Evolutionary conservation across 176 grass and related monocot species (phyloP).

Genomic region (Triticum aestivum): DNA sequence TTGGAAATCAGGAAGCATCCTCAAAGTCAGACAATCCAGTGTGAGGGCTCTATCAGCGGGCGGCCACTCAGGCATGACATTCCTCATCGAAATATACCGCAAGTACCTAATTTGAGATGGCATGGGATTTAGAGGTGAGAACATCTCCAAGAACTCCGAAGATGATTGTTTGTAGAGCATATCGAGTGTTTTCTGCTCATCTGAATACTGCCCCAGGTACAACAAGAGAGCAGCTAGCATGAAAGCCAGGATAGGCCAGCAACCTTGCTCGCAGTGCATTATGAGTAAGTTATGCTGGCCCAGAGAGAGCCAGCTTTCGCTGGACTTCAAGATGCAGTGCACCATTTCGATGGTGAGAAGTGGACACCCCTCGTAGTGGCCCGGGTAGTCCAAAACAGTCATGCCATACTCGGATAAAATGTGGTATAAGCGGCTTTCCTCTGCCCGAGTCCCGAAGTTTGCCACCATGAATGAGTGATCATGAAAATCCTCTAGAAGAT

Average conservation of each 20-base stretch:
- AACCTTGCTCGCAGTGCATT: conserved; percentile 81
- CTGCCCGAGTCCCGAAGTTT: conserved; percentile 63
- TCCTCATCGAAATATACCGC: conserved; percentile 76
- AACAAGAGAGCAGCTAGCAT: conserved; percentile 83
- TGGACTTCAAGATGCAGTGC: conserved; percentile 79
- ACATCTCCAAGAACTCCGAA: conserved; percentile 62
- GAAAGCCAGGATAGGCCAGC: conserved; percentile 87
- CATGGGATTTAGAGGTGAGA: conserved; percentile 72
- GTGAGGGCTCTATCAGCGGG: conserved; percentile 71
- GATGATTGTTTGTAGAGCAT: conserved; percentile 93
- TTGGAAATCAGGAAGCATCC: conserved; percentile 74
- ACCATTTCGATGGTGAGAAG: conserved; percentile 88
- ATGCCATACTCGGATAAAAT: conserved; percentile 72
- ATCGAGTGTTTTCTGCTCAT: conserved; percentile 83
- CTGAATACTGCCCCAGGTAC: conserved; percentile 75
- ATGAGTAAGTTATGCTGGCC: conserved; percentile 62
- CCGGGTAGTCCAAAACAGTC: conserved; percentile 78
- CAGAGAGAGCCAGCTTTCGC: conserved; percentile 82
- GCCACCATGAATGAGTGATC: conserved; percentile 80
- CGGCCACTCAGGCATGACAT: conserved; percentile 85
- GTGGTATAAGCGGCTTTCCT: conserved; percentile 59
- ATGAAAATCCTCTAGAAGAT: conserved; percentile 58
- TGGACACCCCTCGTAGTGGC: conserved; percentile 81
- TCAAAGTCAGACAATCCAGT: conserved; percentile 76
- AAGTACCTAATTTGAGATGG: conserved; percentile 95